A percentile compares a stretch with the other conserved stretches of the same genome.
phyloP scores from a whole-genome alignment of 352 stramenopile species.

The Phytophthora parvispora region DNA sequence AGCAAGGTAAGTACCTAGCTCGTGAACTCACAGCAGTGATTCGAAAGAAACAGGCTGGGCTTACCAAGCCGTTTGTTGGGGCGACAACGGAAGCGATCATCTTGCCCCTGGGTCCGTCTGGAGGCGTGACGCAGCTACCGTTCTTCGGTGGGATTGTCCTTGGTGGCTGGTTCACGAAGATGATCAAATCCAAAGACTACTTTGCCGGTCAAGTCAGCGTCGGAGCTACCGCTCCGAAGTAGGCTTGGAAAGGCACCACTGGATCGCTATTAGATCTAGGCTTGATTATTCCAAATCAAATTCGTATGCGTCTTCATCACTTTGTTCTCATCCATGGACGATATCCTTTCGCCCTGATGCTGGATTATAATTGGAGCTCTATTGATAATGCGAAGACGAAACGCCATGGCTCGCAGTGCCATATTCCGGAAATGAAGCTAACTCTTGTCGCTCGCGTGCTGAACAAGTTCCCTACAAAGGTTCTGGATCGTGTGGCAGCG shows the following conservation, averaged over 20 bases:
- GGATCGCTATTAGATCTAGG: background rate
- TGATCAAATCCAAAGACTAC: conserved; percentile 60
- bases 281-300: background rate
- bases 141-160: background rate
- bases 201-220: conserved; percentile 38
- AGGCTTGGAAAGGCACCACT: background rate
- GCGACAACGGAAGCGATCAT: conserved; percentile 27
- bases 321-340: no score
- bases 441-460: background rate
- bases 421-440: conserved; percentile 1
- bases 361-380: background rate
- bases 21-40: conserved; percentile 39
- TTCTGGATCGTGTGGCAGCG: background rate
- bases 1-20: conserved; percentile 57
- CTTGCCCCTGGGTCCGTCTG: conserved; percentile 56
- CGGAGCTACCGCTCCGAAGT: conserved; percentile 31
- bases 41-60: conserved; percentile 24
- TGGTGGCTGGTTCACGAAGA: conserved; percentile 2
- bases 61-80: conserved; percentile 40
- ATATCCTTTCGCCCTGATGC: no score
- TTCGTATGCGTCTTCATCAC: no score
- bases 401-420: background rate
- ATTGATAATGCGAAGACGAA: background rate
- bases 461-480: background rate
- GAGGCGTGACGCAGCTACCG: background rate